A percentile compares a stretch with the other conserved stretches of the same genome.
These are phyloP conservation scores for Schizochytrium sp. DNA, from an alignment of 108 stramenopile genomes.

Conservation along the genomic window DNA sequence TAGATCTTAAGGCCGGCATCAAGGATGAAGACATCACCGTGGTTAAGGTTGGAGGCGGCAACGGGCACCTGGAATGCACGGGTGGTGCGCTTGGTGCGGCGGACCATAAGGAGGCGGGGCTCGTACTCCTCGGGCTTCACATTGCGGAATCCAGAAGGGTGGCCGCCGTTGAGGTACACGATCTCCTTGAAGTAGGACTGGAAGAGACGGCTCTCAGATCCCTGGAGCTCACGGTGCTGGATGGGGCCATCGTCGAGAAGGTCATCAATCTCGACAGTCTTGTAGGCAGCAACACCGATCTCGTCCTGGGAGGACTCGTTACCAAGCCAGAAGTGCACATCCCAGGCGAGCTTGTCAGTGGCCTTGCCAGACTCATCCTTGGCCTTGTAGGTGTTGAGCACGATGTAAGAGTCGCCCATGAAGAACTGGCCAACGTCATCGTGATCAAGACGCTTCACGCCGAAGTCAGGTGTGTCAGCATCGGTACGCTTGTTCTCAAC, in stretches of 20 bases:
- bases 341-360: conserved; percentile 69
- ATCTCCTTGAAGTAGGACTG: conserved; percentile 75
- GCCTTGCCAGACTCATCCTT: conserved; percentile 25
- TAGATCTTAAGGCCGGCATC: conserved; percentile 84
- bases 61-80: conserved; percentile 79
- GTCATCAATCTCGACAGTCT: conserved; percentile 93
- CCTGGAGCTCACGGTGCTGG: conserved; percentile 89
- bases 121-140: conserved; percentile 78
- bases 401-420: conserved; percentile 89
- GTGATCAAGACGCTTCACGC: conserved; percentile 71
- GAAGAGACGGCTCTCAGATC: conserved; percentile 83
- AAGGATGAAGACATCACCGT: conserved; percentile 88
- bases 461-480: conserved; percentile 75
- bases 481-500: conserved; percentile 80
- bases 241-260: conserved; percentile 83
- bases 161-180: conserved; percentile 86
- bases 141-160: conserved; percentile 86
- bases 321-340: conserved; percentile 88
- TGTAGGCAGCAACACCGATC: conserved; percentile 88
- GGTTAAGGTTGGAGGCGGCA: conserved; percentile 77
- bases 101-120: conserved; percentile 76
- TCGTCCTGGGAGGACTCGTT: conserved; percentile 88
- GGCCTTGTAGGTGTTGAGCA: conserved; percentile 77
- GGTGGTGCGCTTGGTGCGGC: conserved; percentile 75
- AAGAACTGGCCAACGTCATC: conserved; percentile 83